Evolutionary conservation across 2,329 filamentous ascomycete genomes (phyloP), one percentile per base, ranked within the genome.

Genomic region (Delphinella strobiligena): DNA sequence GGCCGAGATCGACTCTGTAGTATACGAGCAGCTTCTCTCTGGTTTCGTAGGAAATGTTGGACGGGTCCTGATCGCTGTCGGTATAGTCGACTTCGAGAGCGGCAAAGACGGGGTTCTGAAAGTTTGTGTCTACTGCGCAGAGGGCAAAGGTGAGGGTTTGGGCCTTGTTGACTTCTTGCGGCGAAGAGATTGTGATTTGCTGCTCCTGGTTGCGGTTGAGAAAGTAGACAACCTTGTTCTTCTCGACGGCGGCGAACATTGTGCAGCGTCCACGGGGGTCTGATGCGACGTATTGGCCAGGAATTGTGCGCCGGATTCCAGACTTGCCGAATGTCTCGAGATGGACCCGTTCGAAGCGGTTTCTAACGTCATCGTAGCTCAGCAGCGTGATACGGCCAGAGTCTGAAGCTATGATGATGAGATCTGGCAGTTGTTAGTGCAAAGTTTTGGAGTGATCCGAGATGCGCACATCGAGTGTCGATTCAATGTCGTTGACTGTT

Each of bases 151-250:
- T 88, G 36, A 98, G 64, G 1, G 89, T 89, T 45, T 89, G 86
- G 10, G 86, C 78, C 60, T 91, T 93, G 63, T 98, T 89, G 2
- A 91, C 93, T 63, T 98, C 93, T 14, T 98, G 72, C 1, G 91
- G 91, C 11, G 91, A 98, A 4, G 91, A 98, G 37, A 98, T 98
- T 31, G 88, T 93, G 52, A 98, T 76, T 60, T 94, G 85, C 14
- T 88, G 88, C 62, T 96, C 86, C 3, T 87, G 76, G 63, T 94
- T 93, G 49, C 93, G 81, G 62, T 96, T 96, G 50, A 98, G 72
- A 54, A 98, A 89, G 63, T 98, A 99, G 50, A 98, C 91, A 41
- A 99, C 81, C 68, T 98, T 98, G 68, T 96, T 98, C 74, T 98
- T 98, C 66, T 99, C 93, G 40, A 89, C 74, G 4, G 88, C 89